A percentile compares a stretch with the other conserved stretches of the same genome.
Conservation (phyloP, 768 basidiomycete genomes). For the Nidula microcarpa region DNA sequence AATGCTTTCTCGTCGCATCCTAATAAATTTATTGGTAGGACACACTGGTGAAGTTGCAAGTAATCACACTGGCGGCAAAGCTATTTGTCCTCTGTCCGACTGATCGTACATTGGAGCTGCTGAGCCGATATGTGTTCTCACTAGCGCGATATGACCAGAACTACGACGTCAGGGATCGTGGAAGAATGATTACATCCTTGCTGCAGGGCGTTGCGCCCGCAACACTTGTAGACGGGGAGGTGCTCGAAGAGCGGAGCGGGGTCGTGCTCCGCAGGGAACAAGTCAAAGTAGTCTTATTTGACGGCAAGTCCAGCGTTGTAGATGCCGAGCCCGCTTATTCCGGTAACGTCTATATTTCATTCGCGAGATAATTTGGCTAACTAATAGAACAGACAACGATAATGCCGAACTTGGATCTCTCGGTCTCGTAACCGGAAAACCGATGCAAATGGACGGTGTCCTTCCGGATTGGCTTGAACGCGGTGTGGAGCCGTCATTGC, state of each 20-base stretch:
- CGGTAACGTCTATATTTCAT: slow-evolving; percentile 16
- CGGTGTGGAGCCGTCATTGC: slow-evolving; percentile 74
- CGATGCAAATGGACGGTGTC: slow-evolving; percentile 43
- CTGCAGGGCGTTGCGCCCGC: slow-evolving; percentile 47
- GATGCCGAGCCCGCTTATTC: slow-evolving; percentile 33
- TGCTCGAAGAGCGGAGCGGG: slow-evolving; percentile 52
- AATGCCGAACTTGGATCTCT: slow-evolving; percentile 61
- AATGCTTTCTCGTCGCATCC: not conserved
- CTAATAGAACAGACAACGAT: slow-evolving; percentile 24
- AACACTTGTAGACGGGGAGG: slow-evolving; percentile 27
- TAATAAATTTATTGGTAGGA: slow-evolving; percentile 34
- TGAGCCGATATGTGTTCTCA: slow-evolving; percentile 72
- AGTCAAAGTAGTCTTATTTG: slow-evolving; percentile 73
- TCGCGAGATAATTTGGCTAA: slow-evolving; percentile 1
- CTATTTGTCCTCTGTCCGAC: slow-evolving; percentile 66
- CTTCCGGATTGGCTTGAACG: slow-evolving; percentile 88
- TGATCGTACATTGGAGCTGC: slow-evolving; percentile 43
- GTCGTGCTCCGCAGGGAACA: slow-evolving; percentile 84
- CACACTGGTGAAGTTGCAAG: slow-evolving; percentile 74
- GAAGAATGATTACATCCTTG: slow-evolving; percentile 72
- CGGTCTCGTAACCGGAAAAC: slow-evolving; percentile 55
- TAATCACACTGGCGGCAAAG: slow-evolving; percentile 84
- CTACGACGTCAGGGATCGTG: slow-evolving; percentile 91
- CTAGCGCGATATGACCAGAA: slow-evolving; percentile 85
- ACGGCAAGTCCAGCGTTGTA: slow-evolving; percentile 57